Evolutionary conservation across 176 grass and related monocot species (phyloP).

Genomic region (Themeda triandra): DNA sequence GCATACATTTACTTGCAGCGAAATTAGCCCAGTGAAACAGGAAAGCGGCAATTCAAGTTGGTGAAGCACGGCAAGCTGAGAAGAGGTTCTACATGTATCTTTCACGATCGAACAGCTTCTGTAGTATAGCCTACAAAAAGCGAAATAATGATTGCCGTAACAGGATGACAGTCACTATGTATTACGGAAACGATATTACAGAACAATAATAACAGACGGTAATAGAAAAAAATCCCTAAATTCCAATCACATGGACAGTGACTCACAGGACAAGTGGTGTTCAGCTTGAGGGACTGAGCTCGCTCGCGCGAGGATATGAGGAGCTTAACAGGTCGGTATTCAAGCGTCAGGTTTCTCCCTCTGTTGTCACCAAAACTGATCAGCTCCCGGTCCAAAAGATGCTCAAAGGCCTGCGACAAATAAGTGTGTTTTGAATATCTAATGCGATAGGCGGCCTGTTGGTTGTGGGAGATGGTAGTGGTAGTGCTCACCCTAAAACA

Average conservation of each 20-base stretch:
- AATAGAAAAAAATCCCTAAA: background rate
- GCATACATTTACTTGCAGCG: background rate
- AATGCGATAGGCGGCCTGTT: background rate
- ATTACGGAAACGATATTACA: background rate
- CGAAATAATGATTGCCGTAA: constrained; percentile 11
- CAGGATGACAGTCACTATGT: background rate
- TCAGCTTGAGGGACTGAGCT: constrained; percentile 62
- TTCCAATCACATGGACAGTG: constrained; percentile 8
- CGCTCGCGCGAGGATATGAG: constrained; percentile 73
- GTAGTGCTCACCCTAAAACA: constrained; percentile 64
- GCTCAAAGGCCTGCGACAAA: constrained; percentile 78
- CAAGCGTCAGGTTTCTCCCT: constrained; percentile 62
- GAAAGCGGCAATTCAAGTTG: background rate
- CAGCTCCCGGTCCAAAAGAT: constrained; percentile 84
- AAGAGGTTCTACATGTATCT: constrained; percentile 65
- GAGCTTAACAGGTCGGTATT: constrained; percentile 79
- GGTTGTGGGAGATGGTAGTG: background rate
- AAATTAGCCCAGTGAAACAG: background rate
- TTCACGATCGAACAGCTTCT: constrained; percentile 91
- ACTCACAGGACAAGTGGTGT: constrained; percentile 87
- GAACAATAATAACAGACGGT: background rate
- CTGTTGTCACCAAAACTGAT: constrained; percentile 68
- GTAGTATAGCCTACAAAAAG: constrained; percentile 76
- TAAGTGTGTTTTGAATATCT: background rate
- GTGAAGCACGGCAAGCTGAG: background rate